Evolutionary conservation across 2,329 filamentous ascomycete species (phyloP).

Genomic region (Pseudopyricularia javanii): DNA sequence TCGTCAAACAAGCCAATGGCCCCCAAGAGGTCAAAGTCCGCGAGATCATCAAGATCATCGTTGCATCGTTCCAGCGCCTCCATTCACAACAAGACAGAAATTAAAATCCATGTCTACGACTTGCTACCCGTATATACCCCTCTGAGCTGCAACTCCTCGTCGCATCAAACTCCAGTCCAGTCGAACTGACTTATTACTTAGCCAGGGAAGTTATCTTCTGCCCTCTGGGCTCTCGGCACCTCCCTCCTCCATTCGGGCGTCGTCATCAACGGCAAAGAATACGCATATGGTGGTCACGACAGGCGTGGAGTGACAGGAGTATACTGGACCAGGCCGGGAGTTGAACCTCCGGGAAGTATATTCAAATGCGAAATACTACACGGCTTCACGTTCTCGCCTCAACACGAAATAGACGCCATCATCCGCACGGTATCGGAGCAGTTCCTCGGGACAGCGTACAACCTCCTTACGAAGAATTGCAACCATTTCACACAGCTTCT

Average conservation of each 20-base stretch:
- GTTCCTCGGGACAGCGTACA: constrained; percentile 67
- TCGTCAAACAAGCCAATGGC: constrained; percentile 18
- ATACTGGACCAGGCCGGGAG: constrained; percentile 66
- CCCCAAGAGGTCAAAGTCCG: constrained; percentile 27
- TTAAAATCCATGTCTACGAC: constrained; percentile 69
- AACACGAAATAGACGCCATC: constrained; percentile 58
- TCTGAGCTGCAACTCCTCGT: constrained; percentile 2
- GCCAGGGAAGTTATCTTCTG: constrained; percentile 61
- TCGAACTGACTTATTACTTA: constrained; percentile 20
- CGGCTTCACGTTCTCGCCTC: constrained; percentile 60
- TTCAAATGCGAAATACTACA: constrained; percentile 67
- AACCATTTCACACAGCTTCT: constrained; percentile 78
- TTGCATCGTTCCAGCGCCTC: constrained; percentile 55
- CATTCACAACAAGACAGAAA: constrained; percentile 53
- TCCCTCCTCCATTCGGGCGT: constrained; percentile 75
- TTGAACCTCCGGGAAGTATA: constrained; percentile 64
- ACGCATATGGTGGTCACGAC: constrained; percentile 76
- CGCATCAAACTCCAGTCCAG: neutral
- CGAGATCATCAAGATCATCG: constrained; percentile 10
- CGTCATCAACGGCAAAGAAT: constrained; percentile 68
- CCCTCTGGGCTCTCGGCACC: constrained; percentile 67
- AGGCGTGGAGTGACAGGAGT: constrained; percentile 60
- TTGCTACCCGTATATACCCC: constrained; percentile 49
- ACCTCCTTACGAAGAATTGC: constrained; percentile 73
- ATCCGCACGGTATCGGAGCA: constrained; percentile 56